Base-by-base conservation (phyloP, 495 filamentous ascomycete genomes). In the Aspergillus saccharolyticus region DNA sequence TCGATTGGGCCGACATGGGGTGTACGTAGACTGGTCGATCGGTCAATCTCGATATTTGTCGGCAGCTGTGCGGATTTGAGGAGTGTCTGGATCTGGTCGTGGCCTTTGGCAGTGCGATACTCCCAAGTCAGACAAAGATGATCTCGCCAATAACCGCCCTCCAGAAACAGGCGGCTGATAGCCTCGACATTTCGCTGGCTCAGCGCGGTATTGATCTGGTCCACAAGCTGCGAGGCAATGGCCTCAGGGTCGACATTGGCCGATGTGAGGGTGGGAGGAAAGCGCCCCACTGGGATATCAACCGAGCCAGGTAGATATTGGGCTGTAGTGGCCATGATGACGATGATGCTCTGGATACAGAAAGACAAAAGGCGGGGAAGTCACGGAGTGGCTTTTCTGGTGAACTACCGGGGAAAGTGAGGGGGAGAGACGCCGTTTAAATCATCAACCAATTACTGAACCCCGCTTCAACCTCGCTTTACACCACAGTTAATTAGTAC, bases 301-400 rank as follows among this genome's bases (percentile, higher is more conserved):
- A 74, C 58, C 4, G 85, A 88, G 30, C 85, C 85, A 1, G 83
- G 79, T 59, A 83, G 39, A 79, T 66, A 45, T 81, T 76, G 53
- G 86, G 75, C 62, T 76, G 84, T 83, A n/a, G 70, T 74, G n/a
- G 63, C 30, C 8, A 44, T 33, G 39, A 51, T 59, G 33, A 12
- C 14, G 33, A 42, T 33, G 16, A 19, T 45, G 24, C 25, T 12
- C 30, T 9, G 33, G 33, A 12, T 9, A 12, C 2, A 12, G 10
- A 39, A 12, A 39, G 12, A 15, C 6, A 39, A 39, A 39, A 39
- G 10, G 33, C 33, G 33, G 33, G 33, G 33, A 12, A 39, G 33
- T 39, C 33, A 39, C 33, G 7, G 12, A 39, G 33, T 5, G 10
- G 33, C 33, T 39, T 39, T 39, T 39, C 33, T 12, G 33, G 33